Conservation (phyloP, 2,329 filamentous ascomycete genomes). For the Pseudocercospora pini-densiflorae region DNA sequence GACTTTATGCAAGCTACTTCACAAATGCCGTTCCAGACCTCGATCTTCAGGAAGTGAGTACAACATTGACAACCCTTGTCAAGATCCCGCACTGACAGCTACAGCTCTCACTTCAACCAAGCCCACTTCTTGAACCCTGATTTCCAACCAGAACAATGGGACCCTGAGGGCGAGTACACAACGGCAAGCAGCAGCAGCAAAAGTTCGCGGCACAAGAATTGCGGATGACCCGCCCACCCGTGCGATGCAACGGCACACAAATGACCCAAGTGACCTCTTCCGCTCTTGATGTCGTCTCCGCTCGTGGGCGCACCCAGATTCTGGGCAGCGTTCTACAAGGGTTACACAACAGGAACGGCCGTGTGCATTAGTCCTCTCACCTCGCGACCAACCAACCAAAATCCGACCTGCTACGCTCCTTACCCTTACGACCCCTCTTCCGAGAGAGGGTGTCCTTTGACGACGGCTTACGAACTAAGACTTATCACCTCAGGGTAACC, state of each 20-base stretch:
- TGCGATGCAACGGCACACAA: conserved; percentile 50
- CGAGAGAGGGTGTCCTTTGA: conserved; percentile 24
- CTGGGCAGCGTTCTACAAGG: conserved; percentile 26
- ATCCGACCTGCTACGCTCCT: conserved; percentile 26
- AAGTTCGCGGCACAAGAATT: conserved; percentile 36
- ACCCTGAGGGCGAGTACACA: conserved; percentile 53
- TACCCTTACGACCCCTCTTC: conserved; percentile 17
- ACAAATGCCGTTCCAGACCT: conserved; percentile 52
- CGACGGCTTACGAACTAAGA: conserved; percentile 42
- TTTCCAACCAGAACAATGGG: conserved; percentile 59
- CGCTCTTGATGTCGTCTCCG: conserved; percentile 22
- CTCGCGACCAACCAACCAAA: conserved; percentile 21
- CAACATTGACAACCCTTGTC: background rate
- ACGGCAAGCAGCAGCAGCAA: conserved; percentile 35
- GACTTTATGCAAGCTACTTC: conserved; percentile 46
- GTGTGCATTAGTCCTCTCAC: conserved; percentile 27
- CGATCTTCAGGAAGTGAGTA: conserved; percentile 51
- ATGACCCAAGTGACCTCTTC: conserved; percentile 24
- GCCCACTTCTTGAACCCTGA: conserved; percentile 58
- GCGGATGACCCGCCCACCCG: conserved; percentile 40
- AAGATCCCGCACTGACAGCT: conserved; percentile 22
- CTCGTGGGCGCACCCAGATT: conserved; percentile 26
- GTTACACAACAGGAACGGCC: conserved; percentile 30
- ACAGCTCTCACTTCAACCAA: conserved; percentile 56
- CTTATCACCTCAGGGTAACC: conserved; percentile 43